Evolutionary conservation across 805 yeast genomes (phyloP), one percentile per base, ranked within the genome.

Genomic region (Ogataea parapolymorpha): DNA sequence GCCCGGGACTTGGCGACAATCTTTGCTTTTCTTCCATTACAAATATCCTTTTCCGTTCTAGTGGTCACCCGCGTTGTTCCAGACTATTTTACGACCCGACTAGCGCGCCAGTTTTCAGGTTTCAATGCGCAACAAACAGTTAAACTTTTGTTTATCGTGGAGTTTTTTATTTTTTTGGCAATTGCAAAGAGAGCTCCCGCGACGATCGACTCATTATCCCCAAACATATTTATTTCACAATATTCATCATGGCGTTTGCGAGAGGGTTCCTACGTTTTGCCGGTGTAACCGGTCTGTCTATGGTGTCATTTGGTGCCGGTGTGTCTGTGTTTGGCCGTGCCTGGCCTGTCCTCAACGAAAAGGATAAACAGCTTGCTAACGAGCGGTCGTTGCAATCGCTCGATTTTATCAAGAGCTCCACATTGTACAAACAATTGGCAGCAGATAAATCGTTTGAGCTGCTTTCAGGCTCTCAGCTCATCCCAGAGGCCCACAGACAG

Each of bases 401-500:
- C 14, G 53, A 58, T 31, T 41, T 32, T 13, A 62, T 59, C 51
- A 62, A 56, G 44, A 56, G 37, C 15, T 45, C 47, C 43, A 45
- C 49, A 27, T 55, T 49, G 9, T 74, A 50, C 51, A 50, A 38
- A 39, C 39, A 39, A 31, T 53, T 57, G 26, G 35, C 36, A 2
- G 39, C 44, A 2, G 55, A 59, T 47, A 58, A 49, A 10, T 45
- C 56, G 12, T 68, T 44, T 42, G 47, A 48, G 5, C 37, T 48
- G 25, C 46, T 57, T 22, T 42, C 59, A 1, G 71, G 70, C 20
- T 72, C 78, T 2, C 65, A 71, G 14, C 53, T 67, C 20, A 66
- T 82, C 29, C 88, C 89, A 0, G 67, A 61, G 32, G 78, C 77
- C 6, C 88, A 83, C 54, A 73, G 72, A 27, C 54, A 57, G 2